Evolutionary conservation across 2,329 filamentous ascomycete genomes (phyloP).

Genomic region (Hortaea sp.): DNA sequence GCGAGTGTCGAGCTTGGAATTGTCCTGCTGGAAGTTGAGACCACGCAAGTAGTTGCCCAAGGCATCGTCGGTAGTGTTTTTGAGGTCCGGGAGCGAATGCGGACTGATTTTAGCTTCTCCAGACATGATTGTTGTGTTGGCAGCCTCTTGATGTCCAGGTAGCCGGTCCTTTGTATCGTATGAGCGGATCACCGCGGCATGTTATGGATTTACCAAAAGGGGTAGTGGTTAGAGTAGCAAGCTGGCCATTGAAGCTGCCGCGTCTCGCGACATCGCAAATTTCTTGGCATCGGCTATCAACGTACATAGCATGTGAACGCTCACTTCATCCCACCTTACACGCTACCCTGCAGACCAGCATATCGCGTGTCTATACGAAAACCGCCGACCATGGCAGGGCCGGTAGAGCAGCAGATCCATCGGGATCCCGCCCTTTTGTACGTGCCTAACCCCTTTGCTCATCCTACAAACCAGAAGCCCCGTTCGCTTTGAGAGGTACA

Average conservation of each 20-base stretch:
- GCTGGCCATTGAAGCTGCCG: too few species aligned
- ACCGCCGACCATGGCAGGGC: constrained; percentile 58
- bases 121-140: constrained; percentile 10
- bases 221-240: too few species aligned
- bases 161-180: too few species aligned
- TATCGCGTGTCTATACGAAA: too few species aligned
- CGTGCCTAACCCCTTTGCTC: constrained; percentile 22
- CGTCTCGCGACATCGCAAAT: too few species aligned
- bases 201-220: too few species aligned
- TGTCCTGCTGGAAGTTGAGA: constrained; percentile 72
- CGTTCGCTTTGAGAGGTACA: not conserved
- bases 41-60: constrained; percentile 87
- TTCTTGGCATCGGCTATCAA: too few species aligned
- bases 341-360: too few species aligned
- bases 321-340: too few species aligned
- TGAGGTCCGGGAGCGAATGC: constrained; percentile 59
- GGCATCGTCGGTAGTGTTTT: constrained; percentile 92
- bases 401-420: constrained; percentile 88
- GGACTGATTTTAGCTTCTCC: constrained; percentile 25
- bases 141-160: too few species aligned
- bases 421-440: constrained; percentile 97
- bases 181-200: too few species aligned
- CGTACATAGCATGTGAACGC: too few species aligned
- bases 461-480: not conserved
- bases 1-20: constrained; percentile 71